These are phyloP conservation scores for Triglochin maritima DNA, from an alignment of 106 monocot species.

Conservation along the genomic window DNA sequence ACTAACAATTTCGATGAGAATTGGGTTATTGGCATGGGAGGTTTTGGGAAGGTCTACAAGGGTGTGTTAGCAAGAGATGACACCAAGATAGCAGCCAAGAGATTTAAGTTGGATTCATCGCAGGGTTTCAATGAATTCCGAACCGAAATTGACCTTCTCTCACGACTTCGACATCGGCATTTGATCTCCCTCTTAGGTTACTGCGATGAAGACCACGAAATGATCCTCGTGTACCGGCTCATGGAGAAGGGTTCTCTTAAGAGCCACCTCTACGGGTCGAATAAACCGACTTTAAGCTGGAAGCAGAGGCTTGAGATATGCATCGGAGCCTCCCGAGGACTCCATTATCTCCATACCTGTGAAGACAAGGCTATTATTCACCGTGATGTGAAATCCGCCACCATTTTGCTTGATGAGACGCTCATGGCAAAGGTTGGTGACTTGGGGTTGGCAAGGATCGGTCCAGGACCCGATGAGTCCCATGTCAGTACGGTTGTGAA, in stretches of 20 bases:
- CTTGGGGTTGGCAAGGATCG: conserved; percentile 2
- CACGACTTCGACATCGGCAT: conserved; percentile 20
- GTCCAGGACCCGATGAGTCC: not conserved
- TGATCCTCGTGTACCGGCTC: conserved; percentile 28
- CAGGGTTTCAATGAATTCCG: conserved; percentile 12
- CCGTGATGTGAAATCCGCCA: conserved; percentile 18
- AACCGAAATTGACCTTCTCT: conserved; percentile 13
- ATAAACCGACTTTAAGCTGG: conserved; percentile 7
- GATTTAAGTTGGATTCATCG: too few relatives aligned
- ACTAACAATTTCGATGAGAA: not conserved
- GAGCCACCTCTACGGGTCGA: conserved; percentile 13
- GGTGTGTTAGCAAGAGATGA: conserved; percentile 10
- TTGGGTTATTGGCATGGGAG: conserved; percentile 9
- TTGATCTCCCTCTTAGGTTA: conserved; percentile 22
- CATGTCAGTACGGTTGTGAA: not conserved
- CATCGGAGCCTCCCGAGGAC: conserved; percentile 16
- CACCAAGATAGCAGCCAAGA: conserved; percentile 13
- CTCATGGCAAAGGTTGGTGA: conserved; percentile 17
- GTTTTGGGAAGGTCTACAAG: conserved; percentile 19
- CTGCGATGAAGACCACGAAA: conserved; percentile 18
- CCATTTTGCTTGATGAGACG: conserved; percentile 10
- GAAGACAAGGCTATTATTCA: conserved; percentile 7
- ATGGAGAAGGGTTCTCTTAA: conserved; percentile 17
- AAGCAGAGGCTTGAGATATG: conserved; percentile 19
- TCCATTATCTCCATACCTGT: conserved; percentile 17